Conservation (phyloP, 108 stramenopile genomes). For the Bacterosira constricta region DNA sequence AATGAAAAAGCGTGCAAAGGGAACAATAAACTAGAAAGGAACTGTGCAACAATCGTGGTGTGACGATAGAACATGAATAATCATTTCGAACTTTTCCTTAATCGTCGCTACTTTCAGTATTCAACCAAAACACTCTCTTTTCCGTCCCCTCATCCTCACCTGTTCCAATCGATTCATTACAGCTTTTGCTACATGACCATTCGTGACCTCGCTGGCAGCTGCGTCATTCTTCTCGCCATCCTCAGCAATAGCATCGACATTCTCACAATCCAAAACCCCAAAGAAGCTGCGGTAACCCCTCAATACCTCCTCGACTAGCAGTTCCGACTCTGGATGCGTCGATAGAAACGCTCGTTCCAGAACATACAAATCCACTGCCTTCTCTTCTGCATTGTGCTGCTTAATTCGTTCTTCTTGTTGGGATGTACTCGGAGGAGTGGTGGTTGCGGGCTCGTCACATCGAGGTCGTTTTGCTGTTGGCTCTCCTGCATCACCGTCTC, state of each 20-base stretch:
- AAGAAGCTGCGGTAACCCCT: slow-evolving; percentile 60
- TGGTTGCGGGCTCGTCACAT: slow-evolving; percentile 10
- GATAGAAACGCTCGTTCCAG: slow-evolving; percentile 93
- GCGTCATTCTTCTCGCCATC: background rate
- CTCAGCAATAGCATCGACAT: background rate
- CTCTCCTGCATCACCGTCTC: background rate
- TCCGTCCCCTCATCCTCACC: slow-evolving; percentile 88
- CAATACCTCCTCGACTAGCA: slow-evolving; percentile 71
- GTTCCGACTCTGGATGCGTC: slow-evolving; percentile 85
- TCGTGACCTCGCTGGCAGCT: background rate
- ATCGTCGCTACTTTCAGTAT: background rate
- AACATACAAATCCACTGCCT: slow-evolving; percentile 98
- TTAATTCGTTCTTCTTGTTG: slow-evolving; percentile 36
- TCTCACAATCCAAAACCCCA: slow-evolving; percentile 40
- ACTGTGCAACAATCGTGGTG: no score
- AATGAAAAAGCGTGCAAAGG: no score
- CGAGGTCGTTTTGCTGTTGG: slow-evolving; percentile 6
- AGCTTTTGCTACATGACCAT: slow-evolving; percentile 33
- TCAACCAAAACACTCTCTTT: slow-evolving; percentile 95
- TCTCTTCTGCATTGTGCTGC: slow-evolving; percentile 83
- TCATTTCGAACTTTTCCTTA: no score
- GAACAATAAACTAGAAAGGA: no score
- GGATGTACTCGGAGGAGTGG: background rate
- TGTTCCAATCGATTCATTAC: slow-evolving; percentile 75
- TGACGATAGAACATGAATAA: no score